phyloP scores from a whole-genome alignment of 768 basidiomycete species.

The Amylocystis lapponica region DNA sequence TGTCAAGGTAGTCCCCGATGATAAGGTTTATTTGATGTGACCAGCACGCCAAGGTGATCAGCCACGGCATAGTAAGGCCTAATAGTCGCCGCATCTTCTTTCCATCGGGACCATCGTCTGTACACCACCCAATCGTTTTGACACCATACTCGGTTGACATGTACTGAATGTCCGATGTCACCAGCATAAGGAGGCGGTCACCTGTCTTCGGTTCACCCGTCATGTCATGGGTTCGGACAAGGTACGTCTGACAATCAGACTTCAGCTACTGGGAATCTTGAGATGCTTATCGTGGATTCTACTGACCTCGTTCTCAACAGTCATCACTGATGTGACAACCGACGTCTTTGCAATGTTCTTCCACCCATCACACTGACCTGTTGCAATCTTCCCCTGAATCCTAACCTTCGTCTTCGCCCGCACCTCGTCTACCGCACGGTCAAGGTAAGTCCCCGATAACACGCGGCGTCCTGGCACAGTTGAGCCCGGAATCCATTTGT shows the following conservation, averaged over 20 bases:
- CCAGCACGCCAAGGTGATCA: conserved; percentile 4
- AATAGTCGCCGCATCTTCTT: too few species aligned
- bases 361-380: conserved; percentile 27
- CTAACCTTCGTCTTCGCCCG: background rate
- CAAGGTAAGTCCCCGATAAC: conserved; percentile 16
- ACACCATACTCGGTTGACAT: too few species aligned
- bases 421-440: conserved; percentile 12
- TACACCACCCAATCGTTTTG: too few species aligned
- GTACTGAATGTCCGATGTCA: too few species aligned
- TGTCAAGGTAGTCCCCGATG: conserved; percentile 29
- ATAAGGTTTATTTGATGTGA: conserved; percentile 25
- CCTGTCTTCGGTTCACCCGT: too few species aligned
- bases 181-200: too few species aligned
- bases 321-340: conserved; percentile 22
- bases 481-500: background rate
- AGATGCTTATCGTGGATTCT: too few species aligned
- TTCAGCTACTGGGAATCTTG: too few species aligned
- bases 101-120: too few species aligned
- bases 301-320: conserved; percentile 19
- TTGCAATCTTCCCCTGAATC: conserved; percentile 17
- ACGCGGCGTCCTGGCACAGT: conserved; percentile 10
- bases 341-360: conserved; percentile 24
- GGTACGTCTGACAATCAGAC: too few species aligned
- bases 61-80: too few species aligned
- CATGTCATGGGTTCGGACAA: too few species aligned